A percentile compares a stretch with the other conserved stretches of the same genome.
Evolutionary conservation across 2,329 filamentous ascomycete genomes (phyloP).

Genomic region (Arachnomyces sp.): DNA sequence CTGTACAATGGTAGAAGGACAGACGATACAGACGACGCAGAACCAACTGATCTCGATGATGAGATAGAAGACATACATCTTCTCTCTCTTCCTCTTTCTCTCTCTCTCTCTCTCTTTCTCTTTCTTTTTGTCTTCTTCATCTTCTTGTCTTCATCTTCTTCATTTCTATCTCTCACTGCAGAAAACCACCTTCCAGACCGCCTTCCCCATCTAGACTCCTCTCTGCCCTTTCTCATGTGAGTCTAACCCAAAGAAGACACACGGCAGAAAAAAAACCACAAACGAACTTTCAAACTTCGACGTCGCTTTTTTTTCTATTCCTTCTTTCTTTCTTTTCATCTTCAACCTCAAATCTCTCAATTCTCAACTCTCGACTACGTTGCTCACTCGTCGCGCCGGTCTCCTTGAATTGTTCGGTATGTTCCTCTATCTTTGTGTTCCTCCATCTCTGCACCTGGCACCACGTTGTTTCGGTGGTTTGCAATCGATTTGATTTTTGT

Average conservation of each 20-base stretch:
- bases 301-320: neutral
- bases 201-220: no score
- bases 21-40: no score
- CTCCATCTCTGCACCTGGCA: no score
- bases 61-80: neutral
- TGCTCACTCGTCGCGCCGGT: no score
- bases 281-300: no score
- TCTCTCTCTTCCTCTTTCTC: neutral
- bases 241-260: conserved; percentile 1
- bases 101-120: conserved; percentile 1
- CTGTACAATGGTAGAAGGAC: no score
- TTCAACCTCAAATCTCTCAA: neutral
- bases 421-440: no score
- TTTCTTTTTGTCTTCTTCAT: conserved; percentile 4
- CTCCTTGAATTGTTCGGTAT: no score
- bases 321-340: neutral
- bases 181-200: neutral
- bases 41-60: no score
- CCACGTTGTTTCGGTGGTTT: no score
- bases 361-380: neutral
- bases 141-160: neutral
- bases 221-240: neutral
- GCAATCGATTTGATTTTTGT: neutral
- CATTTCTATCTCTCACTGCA: neutral
- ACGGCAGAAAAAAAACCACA: no score